Evolutionary conservation across 225 moss, liverwort and hornwort species (phyloP), one percentile per base, ranked within the genome.

Genomic region (Straminergon stramineum): DNA sequence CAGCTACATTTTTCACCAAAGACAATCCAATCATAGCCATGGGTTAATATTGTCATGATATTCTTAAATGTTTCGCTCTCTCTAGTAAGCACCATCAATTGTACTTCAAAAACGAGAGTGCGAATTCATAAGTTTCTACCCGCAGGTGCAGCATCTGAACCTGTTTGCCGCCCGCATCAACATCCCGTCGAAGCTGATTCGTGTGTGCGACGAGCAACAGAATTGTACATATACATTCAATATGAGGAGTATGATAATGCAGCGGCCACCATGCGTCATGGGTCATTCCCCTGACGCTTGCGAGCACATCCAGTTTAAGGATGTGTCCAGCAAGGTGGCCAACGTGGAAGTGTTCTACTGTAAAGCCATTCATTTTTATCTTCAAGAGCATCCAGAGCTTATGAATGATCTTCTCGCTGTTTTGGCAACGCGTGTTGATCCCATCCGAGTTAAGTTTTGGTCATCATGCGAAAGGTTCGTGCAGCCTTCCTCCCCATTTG

Each of bases 241-340:
- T 98, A 98, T 66, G 98, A 98, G 90, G 98, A 98, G 89, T 97
- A 91, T 61, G 98, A 98, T 78, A 98, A 98, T 61, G 98, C 97
- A 48, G 97, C 98, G 11, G 94, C 98, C 62, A 97, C 97, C 89
- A 98, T n/a, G n/a, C n/a, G n/a, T 98, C 81, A 98, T 98, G 97
- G 93, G 94, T 79, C 98, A 98, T 84, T 98, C 98, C 82, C 96
- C 97, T 10, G 96, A 98, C 90, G 98, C 97, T 52, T 97, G 98
- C 96, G 98, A 98, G 83, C 96, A 98, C 83, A 90, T 97, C 89
- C 98, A 97, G 90, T 98, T 98, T 62, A 97, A 98, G 93, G 98
- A 98, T 88, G 97, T 98, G 73, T 90, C 95, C 64, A 95, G 96
- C 76, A 97, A 98, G 92, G 96, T 97, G 69, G 96, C 98, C 57